Evolutionary conservation across 2,329 filamentous ascomycete genomes (phyloP).

Genomic region (Aspergillus pseudoglaucus): DNA sequence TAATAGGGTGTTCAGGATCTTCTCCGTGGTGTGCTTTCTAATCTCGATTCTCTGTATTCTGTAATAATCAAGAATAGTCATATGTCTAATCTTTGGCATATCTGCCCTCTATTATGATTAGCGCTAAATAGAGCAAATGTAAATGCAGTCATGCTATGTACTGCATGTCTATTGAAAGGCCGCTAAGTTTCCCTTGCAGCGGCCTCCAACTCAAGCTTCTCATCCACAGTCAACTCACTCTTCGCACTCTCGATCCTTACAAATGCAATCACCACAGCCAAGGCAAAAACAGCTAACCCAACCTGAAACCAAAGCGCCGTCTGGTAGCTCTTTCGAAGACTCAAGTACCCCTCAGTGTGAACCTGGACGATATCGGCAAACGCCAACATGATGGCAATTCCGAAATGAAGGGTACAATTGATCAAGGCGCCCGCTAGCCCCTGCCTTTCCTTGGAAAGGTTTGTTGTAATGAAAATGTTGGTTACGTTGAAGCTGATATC

Average conservation of each 20-base stretch:
- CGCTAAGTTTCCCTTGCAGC: background rate
- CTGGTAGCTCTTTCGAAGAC: constrained; percentile 51
- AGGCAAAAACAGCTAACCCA: constrained; percentile 46
- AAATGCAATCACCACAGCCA: constrained; percentile 49
- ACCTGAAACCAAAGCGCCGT: constrained; percentile 60
- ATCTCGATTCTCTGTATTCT: no score
- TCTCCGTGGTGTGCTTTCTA: no score
- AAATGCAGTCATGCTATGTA: no score
- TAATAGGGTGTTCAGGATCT: no score
- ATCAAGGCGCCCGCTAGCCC: constrained; percentile 66
- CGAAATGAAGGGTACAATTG: constrained; percentile 64
- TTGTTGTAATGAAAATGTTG: constrained; percentile 72
- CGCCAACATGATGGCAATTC: constrained; percentile 65
- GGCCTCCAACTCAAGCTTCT: constrained; percentile 33
- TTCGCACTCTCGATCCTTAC: constrained; percentile 51
- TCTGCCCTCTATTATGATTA: no score
- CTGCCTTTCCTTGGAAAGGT: constrained; percentile 59
- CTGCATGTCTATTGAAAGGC: no score
- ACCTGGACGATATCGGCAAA: constrained; percentile 59
- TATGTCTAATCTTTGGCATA: no score
- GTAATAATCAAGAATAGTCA: no score
- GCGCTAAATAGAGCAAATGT: no score
- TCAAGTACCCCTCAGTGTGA: constrained; percentile 39
- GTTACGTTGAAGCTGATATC: constrained; percentile 70
- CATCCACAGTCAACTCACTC: constrained; percentile 54